These are phyloP conservation scores for Ceratobasidium sp. DNA, from an alignment of 1,284 basidiomycete species.

Conservation along the genomic window DNA sequence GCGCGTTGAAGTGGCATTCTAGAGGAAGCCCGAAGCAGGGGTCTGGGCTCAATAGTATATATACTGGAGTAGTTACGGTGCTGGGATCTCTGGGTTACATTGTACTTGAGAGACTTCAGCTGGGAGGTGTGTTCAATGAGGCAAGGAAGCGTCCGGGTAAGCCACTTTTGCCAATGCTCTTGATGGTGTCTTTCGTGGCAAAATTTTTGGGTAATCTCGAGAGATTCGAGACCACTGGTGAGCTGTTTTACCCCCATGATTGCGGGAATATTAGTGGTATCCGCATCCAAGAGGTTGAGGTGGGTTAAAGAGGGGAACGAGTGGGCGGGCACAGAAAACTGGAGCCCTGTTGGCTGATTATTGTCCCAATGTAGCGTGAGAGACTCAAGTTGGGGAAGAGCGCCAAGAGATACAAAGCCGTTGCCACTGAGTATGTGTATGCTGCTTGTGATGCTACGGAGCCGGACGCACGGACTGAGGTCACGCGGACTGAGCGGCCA, in stretches of 20 bases:
- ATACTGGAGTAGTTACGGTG: not conserved
- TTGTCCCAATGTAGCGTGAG: not conserved
- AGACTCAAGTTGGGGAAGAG: constrained; percentile 23
- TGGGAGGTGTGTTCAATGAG: not conserved
- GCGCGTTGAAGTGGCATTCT: not conserved
- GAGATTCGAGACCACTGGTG: not conserved
- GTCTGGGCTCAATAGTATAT: not conserved
- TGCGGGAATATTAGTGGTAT: not conserved
- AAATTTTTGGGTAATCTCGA: not conserved
- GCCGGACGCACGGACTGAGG: not conserved
- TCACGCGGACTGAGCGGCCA: not conserved
- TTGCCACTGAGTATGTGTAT: not conserved
- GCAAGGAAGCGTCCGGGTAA: no score
- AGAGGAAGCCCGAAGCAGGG: not conserved
- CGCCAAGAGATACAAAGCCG: constrained; percentile 24
- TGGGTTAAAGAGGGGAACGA: constrained; percentile 23
- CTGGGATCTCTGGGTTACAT: not conserved
- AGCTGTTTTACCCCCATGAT: not conserved
- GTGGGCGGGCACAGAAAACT: not conserved
- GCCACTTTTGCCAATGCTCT: not conserved
- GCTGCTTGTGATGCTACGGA: constrained; percentile 14
- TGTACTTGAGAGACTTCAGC: not conserved
- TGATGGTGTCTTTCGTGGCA: no score
- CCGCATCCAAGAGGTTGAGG: not conserved
- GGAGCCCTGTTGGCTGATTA: not conserved